phyloP scores from a whole-genome alignment of 225 moss, liverwort and hornwort genomes.

The Pseudisothecium myosuroides region DNA sequence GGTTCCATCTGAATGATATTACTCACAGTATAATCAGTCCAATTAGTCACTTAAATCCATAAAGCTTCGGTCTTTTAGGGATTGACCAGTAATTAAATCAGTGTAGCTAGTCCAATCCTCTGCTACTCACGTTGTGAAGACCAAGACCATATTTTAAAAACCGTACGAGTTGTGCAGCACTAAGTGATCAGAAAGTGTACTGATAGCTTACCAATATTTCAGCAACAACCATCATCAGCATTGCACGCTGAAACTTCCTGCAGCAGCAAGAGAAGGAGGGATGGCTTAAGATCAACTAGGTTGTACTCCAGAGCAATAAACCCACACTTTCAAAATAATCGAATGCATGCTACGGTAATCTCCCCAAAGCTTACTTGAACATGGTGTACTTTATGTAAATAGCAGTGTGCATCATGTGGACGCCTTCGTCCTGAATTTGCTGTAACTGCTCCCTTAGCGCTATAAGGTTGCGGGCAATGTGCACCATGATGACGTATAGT shows the following conservation, averaged over 20 bases:
- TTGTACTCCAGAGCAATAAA: not conserved
- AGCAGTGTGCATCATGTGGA: slow-evolving; percentile 76
- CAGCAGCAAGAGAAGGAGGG: not conserved
- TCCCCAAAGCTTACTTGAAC: slow-evolving; percentile 61
- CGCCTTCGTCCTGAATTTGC: slow-evolving; percentile 77
- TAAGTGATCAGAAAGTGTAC: not conserved
- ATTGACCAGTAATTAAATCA: not conserved
- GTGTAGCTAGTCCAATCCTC: not conserved
- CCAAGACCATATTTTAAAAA: not conserved
- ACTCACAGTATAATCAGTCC: not conserved
- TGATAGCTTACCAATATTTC: slow-evolving; percentile 57
- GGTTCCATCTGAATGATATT: not conserved
- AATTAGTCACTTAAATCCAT: not conserved
- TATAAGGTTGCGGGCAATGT: slow-evolving; percentile 54
- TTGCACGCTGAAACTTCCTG: slow-evolving; percentile 81
- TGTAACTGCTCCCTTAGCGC: slow-evolving; percentile 69
- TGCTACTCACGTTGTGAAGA: not conserved
- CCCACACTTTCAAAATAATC: not conserved
- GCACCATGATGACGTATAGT: slow-evolving; percentile 64
- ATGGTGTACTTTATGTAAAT: slow-evolving; percentile 68
- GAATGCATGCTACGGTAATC: not conserved
- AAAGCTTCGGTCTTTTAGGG: no score
- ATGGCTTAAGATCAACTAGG: not conserved
- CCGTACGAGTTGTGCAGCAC: not conserved
- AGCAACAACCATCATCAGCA: slow-evolving; percentile 72